These are phyloP conservation scores for Aspergillus quadricinctus DNA, from an alignment of 2,329 filamentous ascomycete species.

Conservation along the genomic window DNA sequence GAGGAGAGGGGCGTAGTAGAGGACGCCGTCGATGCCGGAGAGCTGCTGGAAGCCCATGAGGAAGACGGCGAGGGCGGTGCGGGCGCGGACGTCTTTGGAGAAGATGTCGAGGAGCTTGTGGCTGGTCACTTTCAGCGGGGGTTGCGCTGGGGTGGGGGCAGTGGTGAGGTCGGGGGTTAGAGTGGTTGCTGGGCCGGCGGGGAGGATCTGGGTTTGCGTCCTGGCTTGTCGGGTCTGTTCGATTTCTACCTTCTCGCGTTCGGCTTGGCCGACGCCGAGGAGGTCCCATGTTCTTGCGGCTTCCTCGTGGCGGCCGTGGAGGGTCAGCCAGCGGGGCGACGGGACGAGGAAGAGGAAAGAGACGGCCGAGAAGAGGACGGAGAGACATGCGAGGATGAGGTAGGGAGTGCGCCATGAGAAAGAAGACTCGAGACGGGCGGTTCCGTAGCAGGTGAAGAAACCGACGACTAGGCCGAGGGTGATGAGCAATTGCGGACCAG, in stretches of 20 bases:
- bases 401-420: slow-evolving; percentile 57
- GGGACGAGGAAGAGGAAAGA: slow-evolving; percentile 46
- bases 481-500: slow-evolving; percentile 51
- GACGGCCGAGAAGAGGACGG: slow-evolving; percentile 35
- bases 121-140: slow-evolving; percentile 7
- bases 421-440: slow-evolving; percentile 42
- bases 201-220: slow-evolving; percentile 1
- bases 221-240: slow-evolving; percentile 16
- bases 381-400: slow-evolving; percentile 43
- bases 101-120: slow-evolving; percentile 31
- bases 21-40: slow-evolving; percentile 58
- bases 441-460: slow-evolving; percentile 60
- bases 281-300: slow-evolving; percentile 42
- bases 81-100: slow-evolving; percentile 41
- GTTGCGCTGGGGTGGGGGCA: not conserved
- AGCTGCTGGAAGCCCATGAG: slow-evolving; percentile 58
- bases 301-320: slow-evolving; percentile 45
- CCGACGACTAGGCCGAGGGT: slow-evolving; percentile 51
- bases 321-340: slow-evolving; percentile 56
- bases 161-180: not conserved
- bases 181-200: not conserved
- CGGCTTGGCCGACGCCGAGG: slow-evolving; percentile 43
- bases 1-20: slow-evolving; percentile 56
- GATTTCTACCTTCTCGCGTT: slow-evolving; percentile 48
- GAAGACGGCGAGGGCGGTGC: slow-evolving; percentile 52